Percentiles rank a stretch among this genome's conserved stretches.
These are phyloP conservation scores for Phytophthora litchii DNA, from an alignment of 352 stramenopile genomes.

Conservation along the genomic window DNA sequence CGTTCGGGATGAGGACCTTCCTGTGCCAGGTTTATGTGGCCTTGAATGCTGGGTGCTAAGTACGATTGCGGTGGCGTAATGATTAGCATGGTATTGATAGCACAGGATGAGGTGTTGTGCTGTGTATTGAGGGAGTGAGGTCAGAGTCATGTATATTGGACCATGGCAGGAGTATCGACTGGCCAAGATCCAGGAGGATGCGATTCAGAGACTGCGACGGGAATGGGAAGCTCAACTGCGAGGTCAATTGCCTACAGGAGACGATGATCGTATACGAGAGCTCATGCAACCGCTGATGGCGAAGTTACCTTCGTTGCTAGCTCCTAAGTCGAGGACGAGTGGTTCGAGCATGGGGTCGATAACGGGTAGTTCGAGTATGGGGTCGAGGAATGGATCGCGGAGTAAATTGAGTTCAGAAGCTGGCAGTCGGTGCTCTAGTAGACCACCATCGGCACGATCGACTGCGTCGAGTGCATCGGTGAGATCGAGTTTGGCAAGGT, in stretches of 20 bases:
- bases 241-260: slow-evolving; percentile 48
- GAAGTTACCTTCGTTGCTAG: slow-evolving; percentile 70
- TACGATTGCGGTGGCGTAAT: slow-evolving; percentile 29
- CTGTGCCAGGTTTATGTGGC: slow-evolving; percentile 21
- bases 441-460: slow-evolving; percentile 26
- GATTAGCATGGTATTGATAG: slow-evolving; percentile 34
- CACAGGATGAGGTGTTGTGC: slow-evolving; percentile 10
- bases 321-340: slow-evolving; percentile 40
- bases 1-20: slow-evolving; percentile 8
- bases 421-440: slow-evolving; percentile 32
- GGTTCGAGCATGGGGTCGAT: no score
- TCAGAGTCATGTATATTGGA: slow-evolving; percentile 74
- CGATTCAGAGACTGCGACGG: slow-evolving; percentile 65
- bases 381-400: slow-evolving; percentile 8
- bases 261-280: slow-evolving; percentile 68
- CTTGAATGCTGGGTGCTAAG: slow-evolving; percentile 14
- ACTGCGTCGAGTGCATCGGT: slow-evolving; percentile 25
- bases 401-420: slow-evolving; percentile 13
- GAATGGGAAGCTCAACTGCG: slow-evolving; percentile 72
- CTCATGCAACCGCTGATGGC: slow-evolving; percentile 80
- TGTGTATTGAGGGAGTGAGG: slow-evolving; percentile 10
- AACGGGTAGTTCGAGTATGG: not conserved
- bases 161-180: slow-evolving; percentile 88
- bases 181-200: slow-evolving; percentile 84
- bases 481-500: not conserved